Base-by-base conservation (phyloP, 1,139 yeast genomes). In the Pichia cactophila region DNA sequence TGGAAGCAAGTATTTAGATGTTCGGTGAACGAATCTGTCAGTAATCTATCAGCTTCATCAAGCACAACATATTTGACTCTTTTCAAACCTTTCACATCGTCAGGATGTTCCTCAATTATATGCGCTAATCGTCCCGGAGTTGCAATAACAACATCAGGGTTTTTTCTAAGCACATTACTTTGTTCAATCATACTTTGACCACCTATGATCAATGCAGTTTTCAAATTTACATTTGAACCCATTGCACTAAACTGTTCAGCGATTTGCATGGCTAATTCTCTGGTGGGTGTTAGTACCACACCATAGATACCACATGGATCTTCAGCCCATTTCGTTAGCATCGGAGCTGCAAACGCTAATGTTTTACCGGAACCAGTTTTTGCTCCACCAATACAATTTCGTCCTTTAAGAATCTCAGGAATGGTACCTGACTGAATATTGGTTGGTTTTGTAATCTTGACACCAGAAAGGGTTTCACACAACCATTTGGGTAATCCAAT, bases 331-430 rank as follows among this genome's bases (percentile, higher is more conserved):
- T 83, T 77, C 1, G 95, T 81, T 50, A 92, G 71, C 89, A 92
- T 92, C 1, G 98, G 98, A 26, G 90, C 94, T 0, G 95, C 97
- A 74, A 92, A 92, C 0, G 98, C 96, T 35, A 94, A 83, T 3
- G 99, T 92, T 64, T 92, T 92, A 77, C 99, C 99, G 33, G 95
- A 84, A 69, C 99, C 99, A 0, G 99, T 92, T 66, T 86, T 86
- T 42, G 99, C 98, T 38, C 98, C 98, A 47, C 98, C 99, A 46
- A 92, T 92, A 66, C 97, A 90, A 66, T 90, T 96, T 58, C 82
- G 78, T 10, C 95, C 97, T 37, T 72, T 73, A 43, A 92, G 65
- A 53, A 92, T 86, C 52, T 84, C 78, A 0, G 97, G 97, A 45
- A 92, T 92, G 64, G 97, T 89, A 2, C 89, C 89, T 5, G 73